Percentiles rank a stretch among this genome's conserved stretches.
These are phyloP conservation scores for Cytospora leucostoma DNA, from an alignment of 2,329 filamentous ascomycete species.

Conservation along the genomic window DNA sequence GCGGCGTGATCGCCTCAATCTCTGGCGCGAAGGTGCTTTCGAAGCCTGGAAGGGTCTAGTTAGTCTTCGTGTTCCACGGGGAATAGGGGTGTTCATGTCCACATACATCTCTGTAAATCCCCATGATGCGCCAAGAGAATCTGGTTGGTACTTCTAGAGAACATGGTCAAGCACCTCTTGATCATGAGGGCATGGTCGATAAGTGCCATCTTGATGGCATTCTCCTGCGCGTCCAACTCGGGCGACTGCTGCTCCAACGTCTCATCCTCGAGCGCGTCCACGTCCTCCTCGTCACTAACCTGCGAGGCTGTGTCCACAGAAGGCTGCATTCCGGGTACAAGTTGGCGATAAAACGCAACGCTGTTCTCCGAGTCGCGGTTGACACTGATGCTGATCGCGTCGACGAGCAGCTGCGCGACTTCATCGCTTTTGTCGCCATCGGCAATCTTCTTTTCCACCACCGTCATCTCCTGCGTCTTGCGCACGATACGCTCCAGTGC, in stretches of 20 bases:
- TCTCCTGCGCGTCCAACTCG: conserved; percentile 64
- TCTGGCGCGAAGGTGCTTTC: conserved; percentile 65
- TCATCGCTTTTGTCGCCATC: conserved; percentile 67
- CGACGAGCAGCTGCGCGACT: conserved; percentile 67
- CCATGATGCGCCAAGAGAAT: conserved; percentile 57
- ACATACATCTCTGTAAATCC: conserved; percentile 67
- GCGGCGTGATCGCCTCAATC: conserved; percentile 62
- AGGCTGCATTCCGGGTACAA: conserved; percentile 58
- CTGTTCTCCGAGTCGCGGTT: conserved; percentile 74
- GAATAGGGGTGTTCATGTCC: neutral
- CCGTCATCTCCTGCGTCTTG: conserved; percentile 82
- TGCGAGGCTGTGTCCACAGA: conserved; percentile 43
- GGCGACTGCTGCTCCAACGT: conserved; percentile 50
- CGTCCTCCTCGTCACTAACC: conserved; percentile 43
- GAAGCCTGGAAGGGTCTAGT: conserved; percentile 52
- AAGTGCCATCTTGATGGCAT: conserved; percentile 79
- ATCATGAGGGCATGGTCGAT: conserved; percentile 88
- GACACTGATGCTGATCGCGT: conserved; percentile 76
- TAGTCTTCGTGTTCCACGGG: neutral
- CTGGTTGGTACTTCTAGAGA: conserved; percentile 64
- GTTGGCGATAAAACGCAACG: conserved; percentile 73
- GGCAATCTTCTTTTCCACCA: conserved; percentile 71
- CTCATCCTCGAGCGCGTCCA: conserved; percentile 45
- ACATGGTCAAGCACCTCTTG: conserved; percentile 74
- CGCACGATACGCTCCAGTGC: conserved; percentile 86